These are phyloP conservation scores for Myxozyma vanderwaltii DNA, from an alignment of 805 yeast species.

Conservation along the genomic window DNA sequence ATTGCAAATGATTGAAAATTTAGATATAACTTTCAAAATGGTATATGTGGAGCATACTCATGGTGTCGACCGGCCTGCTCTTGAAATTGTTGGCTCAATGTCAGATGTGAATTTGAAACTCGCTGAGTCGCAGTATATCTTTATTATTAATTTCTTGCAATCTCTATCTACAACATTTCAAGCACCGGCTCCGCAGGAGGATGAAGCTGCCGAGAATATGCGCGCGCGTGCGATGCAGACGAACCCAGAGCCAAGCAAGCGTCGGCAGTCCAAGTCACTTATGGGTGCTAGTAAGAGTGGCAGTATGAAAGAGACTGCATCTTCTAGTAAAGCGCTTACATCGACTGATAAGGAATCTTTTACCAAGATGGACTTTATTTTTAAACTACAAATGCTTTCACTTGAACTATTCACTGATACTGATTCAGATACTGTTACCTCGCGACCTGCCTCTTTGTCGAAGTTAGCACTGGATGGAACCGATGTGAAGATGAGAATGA, in stretches of 20 bases:
- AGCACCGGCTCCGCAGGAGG: slow-evolving; percentile 20
- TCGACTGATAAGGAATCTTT: slow-evolving; percentile 9
- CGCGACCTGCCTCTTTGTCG: slow-evolving; percentile 48
- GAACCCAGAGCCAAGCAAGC: slow-evolving; percentile 3
- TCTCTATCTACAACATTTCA: slow-evolving; percentile 34
- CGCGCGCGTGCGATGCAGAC: slow-evolving; percentile 4
- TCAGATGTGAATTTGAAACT: slow-evolving; percentile 35
- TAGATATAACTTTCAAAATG: slow-evolving; percentile 54
- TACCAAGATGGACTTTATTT: slow-evolving; percentile 36
- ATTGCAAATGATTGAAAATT: slow-evolving; percentile 63
- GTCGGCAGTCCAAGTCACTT: slow-evolving; percentile 19
- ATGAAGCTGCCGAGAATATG: slow-evolving; percentile 20
- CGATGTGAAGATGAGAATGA: slow-evolving; percentile 54
- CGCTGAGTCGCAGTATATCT: slow-evolving; percentile 36
- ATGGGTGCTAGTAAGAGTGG: neutral
- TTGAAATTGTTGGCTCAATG: slow-evolving; percentile 35
- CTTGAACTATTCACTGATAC: slow-evolving; percentile 39
- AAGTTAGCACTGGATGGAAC: slow-evolving; percentile 62
- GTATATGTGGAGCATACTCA: slow-evolving; percentile 38
- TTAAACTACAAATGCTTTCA: slow-evolving; percentile 29
- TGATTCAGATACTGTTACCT: slow-evolving; percentile 21
- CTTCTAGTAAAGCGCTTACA: neutral
- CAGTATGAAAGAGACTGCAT: slow-evolving; percentile 3
- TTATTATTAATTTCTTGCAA: slow-evolving; percentile 32
- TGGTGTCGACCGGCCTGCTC: slow-evolving; percentile 34